Base-by-base conservation (phyloP, 768 basidiomycete genomes). In the Rhizopogon rudus region DNA sequence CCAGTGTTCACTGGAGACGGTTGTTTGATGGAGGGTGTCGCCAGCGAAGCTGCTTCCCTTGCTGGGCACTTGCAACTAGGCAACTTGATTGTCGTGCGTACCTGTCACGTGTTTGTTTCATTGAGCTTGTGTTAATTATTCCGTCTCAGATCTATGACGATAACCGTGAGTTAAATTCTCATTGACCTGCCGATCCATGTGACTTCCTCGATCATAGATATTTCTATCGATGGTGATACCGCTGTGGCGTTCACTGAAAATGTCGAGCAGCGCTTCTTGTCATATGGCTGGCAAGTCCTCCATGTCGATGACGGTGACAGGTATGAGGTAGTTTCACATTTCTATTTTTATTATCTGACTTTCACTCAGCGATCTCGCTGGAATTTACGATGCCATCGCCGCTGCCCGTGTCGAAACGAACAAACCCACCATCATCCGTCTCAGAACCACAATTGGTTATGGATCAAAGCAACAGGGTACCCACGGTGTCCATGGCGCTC, bases 201-300 rank as follows among this genome's bases (percentile, higher is more conserved):
- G 10, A 48, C n/a, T 37, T 57, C 44, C 16, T 35, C 49, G 49
- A 31, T 44, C 45, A 53, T 60, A 93, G 91, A 93, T 71, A 98
- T 98, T 71, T 92, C 95, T 60, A 97, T 98, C 64, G 95, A 98
- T 68, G 95, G 95, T 60, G 84, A 93, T 73, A 98, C 94, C 60
- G 83, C 83, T 54, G 80, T 87, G 54, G 89, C 95, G 16, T 98
- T 98, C 80, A 98, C 95, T 42, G 95, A 98, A 73, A 84, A 97
- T 63, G 93, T 96, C 53, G 83, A 81, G 62, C 84, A 87, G 67
- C 86, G 95, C 54, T 97, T 94, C 80, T 74, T 85, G 67, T 70
- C 95, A 2, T 97, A 97, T 72, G 93, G 91, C 53, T 98, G 95
- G 95, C 88, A 97, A 60, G 92, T 95, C 55, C 82, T 95, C 58